Percentiles rank a stretch among this genome's conserved stretches.
phyloP scores from a whole-genome alignment of 2,329 filamentous ascomycete genomes.

The Albifimbria verrucaria region DNA sequence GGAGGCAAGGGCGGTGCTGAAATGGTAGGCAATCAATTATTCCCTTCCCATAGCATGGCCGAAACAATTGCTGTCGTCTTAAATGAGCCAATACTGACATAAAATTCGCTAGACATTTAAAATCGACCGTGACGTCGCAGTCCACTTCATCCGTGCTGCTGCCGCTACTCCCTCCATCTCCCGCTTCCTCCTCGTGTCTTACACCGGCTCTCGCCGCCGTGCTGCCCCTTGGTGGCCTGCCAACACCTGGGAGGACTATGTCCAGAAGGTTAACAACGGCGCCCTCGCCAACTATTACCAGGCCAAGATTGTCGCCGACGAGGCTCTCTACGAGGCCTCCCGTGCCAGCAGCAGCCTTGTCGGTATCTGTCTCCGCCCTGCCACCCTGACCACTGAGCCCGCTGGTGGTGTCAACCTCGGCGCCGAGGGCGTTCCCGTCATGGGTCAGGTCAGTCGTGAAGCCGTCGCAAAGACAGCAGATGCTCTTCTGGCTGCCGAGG shows the following conservation, averaged over 20 bases:
- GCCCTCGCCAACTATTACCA: conserved; percentile 52
- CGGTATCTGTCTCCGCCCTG: conserved; percentile 53
- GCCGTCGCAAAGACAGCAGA: conserved; percentile 59
- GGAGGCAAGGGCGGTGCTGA: conserved; percentile 57
- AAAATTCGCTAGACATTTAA: conserved; percentile 42
- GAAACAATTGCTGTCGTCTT: neutral
- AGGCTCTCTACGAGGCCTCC: conserved; percentile 48
- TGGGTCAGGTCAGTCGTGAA: conserved; percentile 47
- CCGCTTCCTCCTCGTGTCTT: conserved; percentile 64
- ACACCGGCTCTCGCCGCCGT: conserved; percentile 49
- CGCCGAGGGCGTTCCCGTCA: conserved; percentile 24
- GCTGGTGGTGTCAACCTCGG: conserved; percentile 47
- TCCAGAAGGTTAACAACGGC: conserved; percentile 35
- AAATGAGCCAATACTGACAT: conserved; percentile 7
- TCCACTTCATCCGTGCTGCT: conserved; percentile 59
- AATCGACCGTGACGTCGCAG: conserved; percentile 62
- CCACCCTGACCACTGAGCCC: conserved; percentile 44
- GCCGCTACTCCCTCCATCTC: conserved; percentile 50
- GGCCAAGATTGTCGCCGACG: conserved; percentile 60
- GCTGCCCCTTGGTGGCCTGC: conserved; percentile 55
- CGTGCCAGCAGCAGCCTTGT: conserved; percentile 39
- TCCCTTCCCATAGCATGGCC: neutral
- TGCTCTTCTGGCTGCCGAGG: conserved; percentile 48
- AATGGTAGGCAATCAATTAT: conserved; percentile 26
- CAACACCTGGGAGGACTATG: conserved; percentile 44